These are phyloP conservation scores for Fraxinus excelsior DNA, from an alignment of 257 asterid genomes.

Conservation along the genomic window DNA sequence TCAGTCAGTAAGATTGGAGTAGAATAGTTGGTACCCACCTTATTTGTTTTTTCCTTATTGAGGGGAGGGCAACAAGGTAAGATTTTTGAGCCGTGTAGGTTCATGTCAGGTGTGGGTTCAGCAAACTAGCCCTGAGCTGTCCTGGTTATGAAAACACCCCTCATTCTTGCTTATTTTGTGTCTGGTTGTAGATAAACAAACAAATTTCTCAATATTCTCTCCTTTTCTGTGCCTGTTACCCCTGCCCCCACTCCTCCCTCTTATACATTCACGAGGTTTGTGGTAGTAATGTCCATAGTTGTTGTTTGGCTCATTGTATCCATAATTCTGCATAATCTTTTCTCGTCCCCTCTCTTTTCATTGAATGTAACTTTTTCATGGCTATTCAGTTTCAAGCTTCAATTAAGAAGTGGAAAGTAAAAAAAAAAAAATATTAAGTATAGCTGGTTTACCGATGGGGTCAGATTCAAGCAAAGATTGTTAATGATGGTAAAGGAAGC, in stretches of 20 bases:
- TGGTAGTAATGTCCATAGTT: background rate
- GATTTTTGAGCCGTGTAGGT: background rate
- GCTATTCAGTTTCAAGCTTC: background rate
- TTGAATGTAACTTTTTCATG: background rate
- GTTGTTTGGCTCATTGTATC: background rate
- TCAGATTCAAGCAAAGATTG: background rate
- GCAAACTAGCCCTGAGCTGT: background rate
- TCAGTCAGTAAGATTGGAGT: no score
- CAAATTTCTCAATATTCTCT: background rate
- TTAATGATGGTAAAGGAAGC: background rate
- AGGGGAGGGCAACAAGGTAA: background rate
- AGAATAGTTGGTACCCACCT: background rate
- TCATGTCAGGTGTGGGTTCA: background rate
- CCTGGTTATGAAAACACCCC: background rate
- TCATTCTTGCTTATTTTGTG: background rate
- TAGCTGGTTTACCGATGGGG: background rate
- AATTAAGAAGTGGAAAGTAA: background rate
- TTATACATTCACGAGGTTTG: background rate
- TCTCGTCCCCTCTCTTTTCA: background rate
- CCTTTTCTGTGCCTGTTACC: background rate
- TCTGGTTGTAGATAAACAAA: background rate
- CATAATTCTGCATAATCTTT: background rate
- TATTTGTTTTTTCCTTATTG: background rate
- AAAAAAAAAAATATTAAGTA: background rate
- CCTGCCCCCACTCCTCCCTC: no score